A percentile compares a stretch with the other conserved stretches of the same genome.
Evolutionary conservation across 2,329 filamentous ascomycete genomes (phyloP).

Genomic region (Corynespora cassiicola): DNA sequence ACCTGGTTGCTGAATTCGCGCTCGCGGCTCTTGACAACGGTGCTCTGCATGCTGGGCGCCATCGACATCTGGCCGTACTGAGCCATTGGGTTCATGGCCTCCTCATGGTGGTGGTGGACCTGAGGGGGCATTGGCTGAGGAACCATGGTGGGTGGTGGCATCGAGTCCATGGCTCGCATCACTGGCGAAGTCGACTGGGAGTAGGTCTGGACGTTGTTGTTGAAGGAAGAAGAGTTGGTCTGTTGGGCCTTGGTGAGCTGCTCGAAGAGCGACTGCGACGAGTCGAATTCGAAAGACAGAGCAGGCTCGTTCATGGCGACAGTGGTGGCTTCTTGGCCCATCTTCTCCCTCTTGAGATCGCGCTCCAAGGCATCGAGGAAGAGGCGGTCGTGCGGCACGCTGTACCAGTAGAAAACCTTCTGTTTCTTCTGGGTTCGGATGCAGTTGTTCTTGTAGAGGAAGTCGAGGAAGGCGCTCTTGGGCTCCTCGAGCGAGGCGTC

Average conservation of each 20-base stretch:
- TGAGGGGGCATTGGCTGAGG: conserved; percentile 59
- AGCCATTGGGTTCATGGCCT: conserved; percentile 65
- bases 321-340: conserved; percentile 97
- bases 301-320: conserved; percentile 96
- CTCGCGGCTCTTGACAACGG: conserved; percentile 82
- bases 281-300: conserved; percentile 98
- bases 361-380: conserved; percentile 98
- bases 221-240: conserved; percentile 97
- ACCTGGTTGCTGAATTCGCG: conserved; percentile 75
- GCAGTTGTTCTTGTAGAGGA: conserved; percentile 99
- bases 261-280: conserved; percentile 97
- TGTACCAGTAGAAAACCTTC: conserved; percentile 99
- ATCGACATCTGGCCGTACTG: conserved; percentile 78
- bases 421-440: conserved; percentile 99
- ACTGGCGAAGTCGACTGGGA: conserved; percentile 87
- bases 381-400: conserved; percentile 94
- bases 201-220: conserved; percentile 69
- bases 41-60: conserved; percentile 73
- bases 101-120: conserved; percentile 69
- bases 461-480: conserved; percentile 97
- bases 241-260: conserved; percentile 99
- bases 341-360: conserved; percentile 98
- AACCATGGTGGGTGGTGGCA: conserved; percentile 90
- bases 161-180: conserved; percentile 88
- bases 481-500: conserved; percentile 98